Evolutionary conservation across 108 stramenopile species (phyloP).

Genomic region (Aurantiochytrium sp.): DNA sequence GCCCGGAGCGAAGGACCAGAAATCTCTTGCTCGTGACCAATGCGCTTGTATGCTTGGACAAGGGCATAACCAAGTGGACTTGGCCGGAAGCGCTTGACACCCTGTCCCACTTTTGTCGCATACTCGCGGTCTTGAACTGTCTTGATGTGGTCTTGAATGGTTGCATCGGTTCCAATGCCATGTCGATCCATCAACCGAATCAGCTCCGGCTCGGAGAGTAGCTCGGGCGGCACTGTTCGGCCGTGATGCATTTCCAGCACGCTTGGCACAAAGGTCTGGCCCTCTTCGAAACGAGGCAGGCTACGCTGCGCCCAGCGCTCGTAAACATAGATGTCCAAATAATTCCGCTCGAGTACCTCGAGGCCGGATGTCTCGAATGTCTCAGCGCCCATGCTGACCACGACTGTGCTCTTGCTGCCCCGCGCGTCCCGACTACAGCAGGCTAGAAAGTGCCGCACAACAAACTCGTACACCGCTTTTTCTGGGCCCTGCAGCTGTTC

Average conservation of each 20-base stretch:
- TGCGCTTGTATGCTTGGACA: neutral
- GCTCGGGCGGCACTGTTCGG: constrained; percentile 34
- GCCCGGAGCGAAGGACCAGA: neutral
- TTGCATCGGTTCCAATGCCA: constrained; percentile 58
- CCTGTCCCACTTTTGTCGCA: neutral
- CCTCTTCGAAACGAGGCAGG: constrained; percentile 27
- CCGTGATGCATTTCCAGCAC: constrained; percentile 33
- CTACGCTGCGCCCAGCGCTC: constrained; percentile 34
- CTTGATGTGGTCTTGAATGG: constrained; percentile 52
- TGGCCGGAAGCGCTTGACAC: neutral
- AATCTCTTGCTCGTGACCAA: neutral
- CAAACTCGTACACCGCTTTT: constrained; percentile 75
- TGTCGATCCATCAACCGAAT: constrained; percentile 46
- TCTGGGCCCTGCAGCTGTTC: constrained; percentile 54
- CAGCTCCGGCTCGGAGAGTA: constrained; percentile 46
- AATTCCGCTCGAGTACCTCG: constrained; percentile 38
- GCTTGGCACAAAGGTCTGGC: neutral
- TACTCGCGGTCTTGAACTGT: constrained; percentile 43
- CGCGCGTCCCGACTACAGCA: constrained; percentile 88
- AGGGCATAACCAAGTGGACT: neutral
- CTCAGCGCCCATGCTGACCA: constrained; percentile 71
- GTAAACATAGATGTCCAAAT: constrained; percentile 44
- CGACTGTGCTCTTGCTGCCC: constrained; percentile 70
- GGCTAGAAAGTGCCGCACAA: constrained; percentile 93
- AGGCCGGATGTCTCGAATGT: constrained; percentile 41